Percentiles rank a stretch among this genome's conserved stretches.
phyloP scores from a whole-genome alignment of 306 rosid species.

The Pueraria montana region DNA sequence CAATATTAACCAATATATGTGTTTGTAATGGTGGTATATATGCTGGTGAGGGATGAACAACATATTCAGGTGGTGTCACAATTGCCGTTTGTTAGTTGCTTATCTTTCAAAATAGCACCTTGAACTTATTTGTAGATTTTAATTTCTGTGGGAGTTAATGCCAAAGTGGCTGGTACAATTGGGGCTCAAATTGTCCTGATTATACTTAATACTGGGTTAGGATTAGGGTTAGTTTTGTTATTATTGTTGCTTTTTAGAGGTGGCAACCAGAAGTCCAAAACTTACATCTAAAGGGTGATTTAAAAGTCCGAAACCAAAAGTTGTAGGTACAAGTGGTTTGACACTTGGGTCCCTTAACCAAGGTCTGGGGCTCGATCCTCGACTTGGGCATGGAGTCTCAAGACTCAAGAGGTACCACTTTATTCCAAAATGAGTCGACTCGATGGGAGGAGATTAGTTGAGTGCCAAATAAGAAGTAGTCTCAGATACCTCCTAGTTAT shows the following conservation, averaged over 20 bases:
- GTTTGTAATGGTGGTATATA: conserved; percentile 8
- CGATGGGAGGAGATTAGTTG: too few species aligned
- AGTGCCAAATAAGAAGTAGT: too few species aligned
- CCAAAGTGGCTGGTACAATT: conserved; percentile 34
- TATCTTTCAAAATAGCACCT: conserved; percentile 19
- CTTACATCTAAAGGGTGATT: conserved; percentile 3
- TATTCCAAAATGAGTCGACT: too few species aligned
- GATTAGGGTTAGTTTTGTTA: conserved; percentile 24
- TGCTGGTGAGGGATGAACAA: conserved; percentile 23
- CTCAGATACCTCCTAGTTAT: too few species aligned
- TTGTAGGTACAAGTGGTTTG: too few species aligned
- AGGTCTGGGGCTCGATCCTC: too few species aligned
- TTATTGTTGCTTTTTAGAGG: conserved; percentile 20
- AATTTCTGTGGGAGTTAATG: conserved; percentile 13
- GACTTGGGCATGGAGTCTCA: too few species aligned
- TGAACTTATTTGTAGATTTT: conserved; percentile 25
- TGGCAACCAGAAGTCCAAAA: conserved; percentile 9
- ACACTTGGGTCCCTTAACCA: too few species aligned
- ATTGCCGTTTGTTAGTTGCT: conserved; percentile 20
- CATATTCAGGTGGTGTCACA: conserved; percentile 8
- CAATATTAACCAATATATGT: background rate
- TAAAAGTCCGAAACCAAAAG: too few species aligned
- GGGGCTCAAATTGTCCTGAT: conserved; percentile 5
- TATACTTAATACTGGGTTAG: conserved; percentile 15
- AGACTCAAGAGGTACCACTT: too few species aligned